phyloP scores from a whole-genome alignment of 2,329 filamentous ascomycete genomes.

The Aspergillus sp. region DNA sequence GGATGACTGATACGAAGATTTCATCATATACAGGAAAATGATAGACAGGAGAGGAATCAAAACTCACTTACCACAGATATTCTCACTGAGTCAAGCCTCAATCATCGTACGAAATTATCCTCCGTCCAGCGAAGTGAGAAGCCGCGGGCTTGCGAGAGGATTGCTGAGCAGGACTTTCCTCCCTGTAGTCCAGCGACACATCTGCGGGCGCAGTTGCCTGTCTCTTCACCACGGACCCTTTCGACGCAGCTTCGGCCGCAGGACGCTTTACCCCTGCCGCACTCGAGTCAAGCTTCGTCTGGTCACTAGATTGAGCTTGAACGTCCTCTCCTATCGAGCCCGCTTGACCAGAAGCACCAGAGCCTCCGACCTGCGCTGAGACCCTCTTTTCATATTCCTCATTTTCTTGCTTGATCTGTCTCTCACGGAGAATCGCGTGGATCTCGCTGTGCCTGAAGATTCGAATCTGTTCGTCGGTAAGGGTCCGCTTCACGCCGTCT shows the following conservation, averaged over 20 bases:
- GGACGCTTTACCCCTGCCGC: slow-evolving; percentile 1
- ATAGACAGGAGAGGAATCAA: slow-evolving; percentile 10
- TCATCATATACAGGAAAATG: slow-evolving; percentile 68
- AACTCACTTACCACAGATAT: slow-evolving; percentile 18
- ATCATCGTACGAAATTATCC: slow-evolving; percentile 44
- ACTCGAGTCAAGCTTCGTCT: not conserved
- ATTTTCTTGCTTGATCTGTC: slow-evolving; percentile 38
- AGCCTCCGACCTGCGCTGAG: slow-evolving; percentile 19
- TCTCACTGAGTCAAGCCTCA: slow-evolving; percentile 22
- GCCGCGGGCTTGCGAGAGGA: not conserved
- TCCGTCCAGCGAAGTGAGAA: slow-evolving; percentile 33
- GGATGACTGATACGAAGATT: slow-evolving; percentile 90
- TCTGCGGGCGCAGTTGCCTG: not conserved
- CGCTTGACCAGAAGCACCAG: not conserved
- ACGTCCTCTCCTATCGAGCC: not conserved
- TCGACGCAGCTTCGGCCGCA: not conserved
- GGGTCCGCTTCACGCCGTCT: slow-evolving; percentile 83
- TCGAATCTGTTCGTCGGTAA: slow-evolving; percentile 88
- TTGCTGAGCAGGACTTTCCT: slow-evolving; percentile 15
- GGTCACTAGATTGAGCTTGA: not conserved
- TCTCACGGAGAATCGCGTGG: slow-evolving; percentile 67
- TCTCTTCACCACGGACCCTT: not conserved
- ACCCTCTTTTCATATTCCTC: slow-evolving; percentile 25
- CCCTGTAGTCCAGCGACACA: slow-evolving; percentile 54
- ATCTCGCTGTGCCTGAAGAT: slow-evolving; percentile 92